Evolutionary conservation across 1,284 basidiomycete genomes (phyloP), one percentile per base, ranked within the genome.

Genomic region (Clitocybe nebularis): DNA sequence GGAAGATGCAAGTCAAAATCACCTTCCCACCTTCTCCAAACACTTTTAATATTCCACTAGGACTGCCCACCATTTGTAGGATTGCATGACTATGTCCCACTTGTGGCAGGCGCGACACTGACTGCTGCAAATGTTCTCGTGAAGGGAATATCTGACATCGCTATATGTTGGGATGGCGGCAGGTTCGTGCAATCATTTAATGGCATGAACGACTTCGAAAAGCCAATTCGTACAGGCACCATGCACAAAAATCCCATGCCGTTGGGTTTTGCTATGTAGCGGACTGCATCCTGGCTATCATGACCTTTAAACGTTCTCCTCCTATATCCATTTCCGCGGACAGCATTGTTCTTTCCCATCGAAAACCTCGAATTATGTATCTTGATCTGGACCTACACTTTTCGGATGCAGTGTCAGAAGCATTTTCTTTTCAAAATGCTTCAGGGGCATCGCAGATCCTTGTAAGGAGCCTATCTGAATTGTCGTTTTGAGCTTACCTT

Each of bases 181-280:
- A 57, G 60, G 61, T 61, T 36, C 40, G 33, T 36, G 47, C 44
- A 14, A 23, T 37, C 13, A 37, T 8, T 29, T 39, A 30, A 20
- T 7, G 22, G 20, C 24, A 37, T 11, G 8, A 10, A 37, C 17
- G 16, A 11, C 19, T 9, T 14, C 23, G 17, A 33, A 9, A 20
- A 26, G 17, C 41, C 19, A 21, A 1, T 4, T n/a, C n/a, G 13
- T 19, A 10, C 43, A 84, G 88, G 56, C 89, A 91, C 51, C 89
- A 92, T 50, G 84, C 85, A 0, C 78, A 79, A 41, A 85, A 86
- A 57, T 69, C 75, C 0, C 72, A 70, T 38, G 90, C 91, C 0
- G 81, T 87, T 2, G 94, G 93, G 0, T 97, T 93, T 64, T 97
- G 93, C 67, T 97, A 96, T 59, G 83, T 96, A 20, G 90, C 92